Conservation (phyloP, 1,284 basidiomycete genomes). For the Ceratobasidium sp. region DNA sequence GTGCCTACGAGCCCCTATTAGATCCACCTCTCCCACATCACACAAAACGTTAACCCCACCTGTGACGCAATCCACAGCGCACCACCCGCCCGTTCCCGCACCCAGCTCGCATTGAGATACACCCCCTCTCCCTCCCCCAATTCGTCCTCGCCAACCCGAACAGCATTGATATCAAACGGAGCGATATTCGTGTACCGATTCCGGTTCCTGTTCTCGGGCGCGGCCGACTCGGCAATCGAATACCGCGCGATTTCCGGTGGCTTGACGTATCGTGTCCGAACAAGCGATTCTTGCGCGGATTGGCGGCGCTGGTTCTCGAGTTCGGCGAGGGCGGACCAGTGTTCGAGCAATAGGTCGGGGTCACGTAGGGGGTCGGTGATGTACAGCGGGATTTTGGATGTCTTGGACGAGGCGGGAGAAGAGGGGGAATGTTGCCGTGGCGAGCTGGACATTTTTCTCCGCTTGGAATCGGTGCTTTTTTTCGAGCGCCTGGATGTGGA, state of each 20-base stretch:
- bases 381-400: conserved; percentile 3
- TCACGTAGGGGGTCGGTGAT: conserved; percentile 19
- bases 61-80: conserved; percentile 86
- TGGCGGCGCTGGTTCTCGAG: conserved; percentile 16
- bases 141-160: conserved; percentile 52
- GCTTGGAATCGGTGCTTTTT: not conserved
- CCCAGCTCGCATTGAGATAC: conserved; percentile 87
- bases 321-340: conserved; percentile 25
- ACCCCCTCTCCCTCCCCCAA: conserved; percentile 44
- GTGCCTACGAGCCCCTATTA: conserved; percentile 54
- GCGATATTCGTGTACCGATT: conserved; percentile 82
- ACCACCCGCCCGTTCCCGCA: conserved; percentile 69
- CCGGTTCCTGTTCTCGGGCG: conserved; percentile 52
- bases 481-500: not conserved
- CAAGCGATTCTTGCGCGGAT: conserved; percentile 12
- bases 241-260: conserved; percentile 37
- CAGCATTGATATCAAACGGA: conserved; percentile 80
- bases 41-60: conserved; percentile 41
- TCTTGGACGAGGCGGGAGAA: conserved; percentile 1
- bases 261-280: conserved; percentile 17
- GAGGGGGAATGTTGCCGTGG: not conserved
- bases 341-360: conserved; percentile 8
- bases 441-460: not conserved
- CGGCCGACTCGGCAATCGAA: conserved; percentile 33
- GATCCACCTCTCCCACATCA: not conserved